Percentiles rank a stretch among this genome's conserved stretches.
phyloP scores from a whole-genome alignment of 805 yeast species.

The Saccharomycopsis capsularis region DNA sequence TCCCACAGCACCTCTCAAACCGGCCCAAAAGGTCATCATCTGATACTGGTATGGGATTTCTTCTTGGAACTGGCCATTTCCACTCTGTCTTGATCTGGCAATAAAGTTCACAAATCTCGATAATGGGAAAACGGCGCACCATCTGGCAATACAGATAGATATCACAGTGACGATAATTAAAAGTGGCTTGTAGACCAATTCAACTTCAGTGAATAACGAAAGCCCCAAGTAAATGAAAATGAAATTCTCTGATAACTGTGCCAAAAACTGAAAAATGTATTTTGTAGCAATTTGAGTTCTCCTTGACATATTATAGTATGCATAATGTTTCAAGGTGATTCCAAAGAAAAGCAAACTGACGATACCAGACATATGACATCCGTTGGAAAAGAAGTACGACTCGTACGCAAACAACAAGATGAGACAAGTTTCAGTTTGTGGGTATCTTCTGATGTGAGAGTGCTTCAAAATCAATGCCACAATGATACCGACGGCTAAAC shows the following conservation, averaged over 20 bases:
- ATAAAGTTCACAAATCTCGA: constrained; percentile 79
- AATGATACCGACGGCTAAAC: constrained; percentile 77
- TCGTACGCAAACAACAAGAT: constrained; percentile 89
- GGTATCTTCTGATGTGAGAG: constrained; percentile 86
- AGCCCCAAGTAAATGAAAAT: constrained; percentile 92
- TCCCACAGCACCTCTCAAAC: constrained; percentile 97
- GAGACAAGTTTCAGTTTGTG: constrained; percentile 94
- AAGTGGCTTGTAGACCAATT: constrained; percentile 88
- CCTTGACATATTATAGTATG: constrained; percentile 95
- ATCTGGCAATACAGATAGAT: constrained; percentile 89
- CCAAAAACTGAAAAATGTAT: constrained; percentile 87
- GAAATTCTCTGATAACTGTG: constrained; percentile 93
- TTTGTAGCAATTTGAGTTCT: constrained; percentile 95
- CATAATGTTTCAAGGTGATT: constrained; percentile 92
- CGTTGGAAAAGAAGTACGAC: constrained; percentile 95
- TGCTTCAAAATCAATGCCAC: constrained; percentile 89
- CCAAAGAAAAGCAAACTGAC: constrained; percentile 94
- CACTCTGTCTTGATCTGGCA: constrained; percentile 50
- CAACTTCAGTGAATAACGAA: constrained; percentile 93
- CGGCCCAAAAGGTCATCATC: constrained; percentile 99
- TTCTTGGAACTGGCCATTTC: constrained; percentile 35
- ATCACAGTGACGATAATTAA: constrained; percentile 83
- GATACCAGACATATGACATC: constrained; percentile 99
- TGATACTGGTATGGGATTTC: constrained; percentile 94
- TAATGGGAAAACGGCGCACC: constrained; percentile 96